phyloP scores from a whole-genome alignment of 2,329 filamentous ascomycete species.

The Cryphonectria carpinicola region DNA sequence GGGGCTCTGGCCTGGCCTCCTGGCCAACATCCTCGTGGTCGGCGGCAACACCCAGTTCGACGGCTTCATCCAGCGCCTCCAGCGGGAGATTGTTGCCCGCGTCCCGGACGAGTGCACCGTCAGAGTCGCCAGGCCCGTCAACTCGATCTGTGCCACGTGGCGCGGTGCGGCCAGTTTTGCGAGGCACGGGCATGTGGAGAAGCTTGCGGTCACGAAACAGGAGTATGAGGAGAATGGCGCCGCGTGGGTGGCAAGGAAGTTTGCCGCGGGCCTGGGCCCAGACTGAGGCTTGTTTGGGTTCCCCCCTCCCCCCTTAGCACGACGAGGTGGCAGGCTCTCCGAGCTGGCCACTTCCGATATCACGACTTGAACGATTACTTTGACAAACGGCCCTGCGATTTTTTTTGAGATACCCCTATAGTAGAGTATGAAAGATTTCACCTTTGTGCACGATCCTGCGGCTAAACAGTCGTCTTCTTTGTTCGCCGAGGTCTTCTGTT shows the following conservation, averaged over 20 bases:
- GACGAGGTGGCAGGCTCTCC: too few species aligned
- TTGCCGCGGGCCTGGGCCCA: conserved; percentile 49
- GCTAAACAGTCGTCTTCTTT: too few species aligned
- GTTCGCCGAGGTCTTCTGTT: too few species aligned
- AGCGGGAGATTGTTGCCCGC: conserved; percentile 71
- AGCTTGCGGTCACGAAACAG: conserved; percentile 76
- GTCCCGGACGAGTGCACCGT: conserved; percentile 79
- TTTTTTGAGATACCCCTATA: not conserved
- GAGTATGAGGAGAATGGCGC: conserved; percentile 90
- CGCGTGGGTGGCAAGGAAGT: conserved; percentile 74
- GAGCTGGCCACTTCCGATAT: not conserved
- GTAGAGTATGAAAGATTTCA: not conserved
- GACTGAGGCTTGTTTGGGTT: conserved; percentile 24
- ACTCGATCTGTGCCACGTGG: conserved; percentile 85
- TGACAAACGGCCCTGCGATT: not conserved
- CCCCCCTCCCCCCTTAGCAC: too few species aligned
- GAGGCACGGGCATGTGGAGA: conserved; percentile 67
- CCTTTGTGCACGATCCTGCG: not conserved
- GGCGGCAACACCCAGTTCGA: conserved; percentile 82
- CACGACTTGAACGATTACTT: not conserved
- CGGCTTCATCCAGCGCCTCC: conserved; percentile 80
- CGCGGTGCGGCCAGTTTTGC: conserved; percentile 80
- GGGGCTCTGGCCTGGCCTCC: conserved; percentile 80
- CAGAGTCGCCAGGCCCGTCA: conserved; percentile 68
- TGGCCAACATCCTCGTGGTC: conserved; percentile 87